Evolutionary conservation across 2,329 filamentous ascomycete species (phyloP).

Genomic region (Colletotrichum euphorbiae): DNA sequence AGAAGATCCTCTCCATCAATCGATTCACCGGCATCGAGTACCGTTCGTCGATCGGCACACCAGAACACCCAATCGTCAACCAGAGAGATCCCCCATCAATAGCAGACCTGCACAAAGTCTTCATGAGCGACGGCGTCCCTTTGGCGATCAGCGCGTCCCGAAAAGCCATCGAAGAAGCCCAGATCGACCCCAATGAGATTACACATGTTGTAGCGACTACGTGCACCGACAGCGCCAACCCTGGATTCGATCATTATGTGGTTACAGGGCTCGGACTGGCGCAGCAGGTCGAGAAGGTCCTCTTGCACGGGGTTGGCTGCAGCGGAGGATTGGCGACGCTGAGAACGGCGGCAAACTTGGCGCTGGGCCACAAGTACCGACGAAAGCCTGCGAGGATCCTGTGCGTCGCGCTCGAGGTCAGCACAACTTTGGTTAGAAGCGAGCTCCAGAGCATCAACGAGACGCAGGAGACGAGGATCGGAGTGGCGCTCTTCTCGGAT

Average conservation of each 20-base stretch:
- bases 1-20: constrained; percentile 73
- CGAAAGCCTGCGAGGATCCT: constrained; percentile 71
- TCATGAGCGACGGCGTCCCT: constrained; percentile 68
- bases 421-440: constrained; percentile 70
- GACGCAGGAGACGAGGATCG: constrained; percentile 71
- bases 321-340: constrained; percentile 72
- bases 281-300: constrained; percentile 71
- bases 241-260: constrained; percentile 75
- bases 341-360: constrained; percentile 74
- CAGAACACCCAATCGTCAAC: constrained; percentile 72
- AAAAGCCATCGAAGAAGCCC: constrained; percentile 67
- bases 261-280: constrained; percentile 68
- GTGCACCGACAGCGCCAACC: constrained; percentile 77
- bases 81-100: constrained; percentile 65
- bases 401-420: constrained; percentile 73
- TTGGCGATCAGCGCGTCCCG: constrained; percentile 66
- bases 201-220: constrained; percentile 77
- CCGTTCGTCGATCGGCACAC: constrained; percentile 70
- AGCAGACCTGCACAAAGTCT: constrained; percentile 64
- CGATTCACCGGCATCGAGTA: constrained; percentile 73
- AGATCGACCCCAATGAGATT: constrained; percentile 63
- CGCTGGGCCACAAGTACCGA: constrained; percentile 70
- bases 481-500: constrained; percentile 75
- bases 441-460: constrained; percentile 73
- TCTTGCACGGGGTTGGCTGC: constrained; percentile 75